Percentiles rank a stretch among this genome's conserved stretches.
These are phyloP conservation scores for Leccinum boreale DNA, from an alignment of 768 basidiomycete genomes.

Conservation along the genomic window DNA sequence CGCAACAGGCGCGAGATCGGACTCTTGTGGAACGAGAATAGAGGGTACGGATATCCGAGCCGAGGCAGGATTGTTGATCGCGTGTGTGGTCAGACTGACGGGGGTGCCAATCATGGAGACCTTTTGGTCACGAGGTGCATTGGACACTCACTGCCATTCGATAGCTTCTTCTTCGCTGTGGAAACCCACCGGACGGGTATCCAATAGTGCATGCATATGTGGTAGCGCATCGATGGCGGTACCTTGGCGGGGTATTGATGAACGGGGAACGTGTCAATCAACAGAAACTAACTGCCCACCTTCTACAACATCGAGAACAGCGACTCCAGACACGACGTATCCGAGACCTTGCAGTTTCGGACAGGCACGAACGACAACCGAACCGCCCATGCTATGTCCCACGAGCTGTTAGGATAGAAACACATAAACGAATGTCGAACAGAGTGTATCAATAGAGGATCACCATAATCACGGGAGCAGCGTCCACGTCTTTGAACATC, in stretches of 20 bases:
- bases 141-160: conserved; percentile 85
- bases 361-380: conserved; percentile 74
- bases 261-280: not conserved
- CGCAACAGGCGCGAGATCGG: conserved; percentile 30
- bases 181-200: conserved; percentile 83
- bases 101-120: not conserved
- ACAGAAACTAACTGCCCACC: conserved; percentile 40
- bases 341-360: conserved; percentile 62
- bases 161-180: conserved; percentile 80
- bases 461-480: conserved; percentile 75
- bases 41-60: conserved; percentile 89
- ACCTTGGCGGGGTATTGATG: conserved; percentile 41
- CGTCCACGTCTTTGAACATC: conserved; percentile 61
- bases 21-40: conserved; percentile 54
- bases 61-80: conserved; percentile 77
- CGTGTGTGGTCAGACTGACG: conserved; percentile 69
- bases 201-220: conserved; percentile 86
- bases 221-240: conserved; percentile 92
- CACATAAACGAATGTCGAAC: not conserved
- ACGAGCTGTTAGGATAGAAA: conserved; percentile 52
- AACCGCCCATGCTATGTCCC: conserved; percentile 97
- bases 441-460: not conserved
- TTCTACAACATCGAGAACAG: conserved; percentile 87
- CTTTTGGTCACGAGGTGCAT: not conserved
- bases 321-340: conserved; percentile 73